A percentile compares a stretch with the other conserved stretches of the same genome.
phyloP scores from a whole-genome alignment of 192 early-diverging fungal species.

The Umbelopsis ramanniana region DNA sequence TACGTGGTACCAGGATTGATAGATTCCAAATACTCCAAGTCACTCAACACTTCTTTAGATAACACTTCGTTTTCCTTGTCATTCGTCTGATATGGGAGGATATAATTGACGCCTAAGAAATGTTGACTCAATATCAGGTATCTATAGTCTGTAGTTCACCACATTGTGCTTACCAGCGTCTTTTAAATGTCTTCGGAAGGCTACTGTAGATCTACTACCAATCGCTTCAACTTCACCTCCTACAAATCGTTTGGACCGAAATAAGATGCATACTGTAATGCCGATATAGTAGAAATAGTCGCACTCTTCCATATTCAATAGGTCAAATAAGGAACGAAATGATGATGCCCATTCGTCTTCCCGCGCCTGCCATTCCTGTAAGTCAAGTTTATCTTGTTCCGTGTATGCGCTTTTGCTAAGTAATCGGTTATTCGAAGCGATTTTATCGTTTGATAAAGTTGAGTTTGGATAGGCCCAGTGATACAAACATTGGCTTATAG shows the following conservation, averaged over 20 bases:
- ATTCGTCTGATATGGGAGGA: background rate
- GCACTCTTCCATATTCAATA: background rate
- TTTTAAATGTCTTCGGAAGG: background rate
- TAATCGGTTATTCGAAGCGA: background rate
- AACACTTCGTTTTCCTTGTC: constrained; percentile 2
- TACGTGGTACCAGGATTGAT: constrained; percentile 11
- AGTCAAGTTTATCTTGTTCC: background rate
- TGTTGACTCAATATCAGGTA: background rate
- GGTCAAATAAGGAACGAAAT: constrained; percentile 3
- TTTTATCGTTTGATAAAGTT: background rate
- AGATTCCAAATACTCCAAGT: constrained; percentile 14
- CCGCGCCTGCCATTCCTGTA: background rate
- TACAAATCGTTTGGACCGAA: background rate
- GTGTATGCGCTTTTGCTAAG: constrained; percentile 12
- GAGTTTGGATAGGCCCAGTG: constrained; percentile 7
- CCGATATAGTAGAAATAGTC: constrained; percentile 12
- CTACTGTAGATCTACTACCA: background rate
- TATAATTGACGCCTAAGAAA: background rate
- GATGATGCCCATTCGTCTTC: constrained; percentile 9
- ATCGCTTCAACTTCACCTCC: background rate
- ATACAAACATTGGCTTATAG: background rate
- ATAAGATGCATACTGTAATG: background rate
- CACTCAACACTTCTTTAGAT: background rate
- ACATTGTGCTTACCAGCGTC: background rate
- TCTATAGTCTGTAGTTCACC: background rate